phyloP scores from a whole-genome alignment of 495 filamentous ascomycete species.

The Aspergillus sparsus region DNA sequence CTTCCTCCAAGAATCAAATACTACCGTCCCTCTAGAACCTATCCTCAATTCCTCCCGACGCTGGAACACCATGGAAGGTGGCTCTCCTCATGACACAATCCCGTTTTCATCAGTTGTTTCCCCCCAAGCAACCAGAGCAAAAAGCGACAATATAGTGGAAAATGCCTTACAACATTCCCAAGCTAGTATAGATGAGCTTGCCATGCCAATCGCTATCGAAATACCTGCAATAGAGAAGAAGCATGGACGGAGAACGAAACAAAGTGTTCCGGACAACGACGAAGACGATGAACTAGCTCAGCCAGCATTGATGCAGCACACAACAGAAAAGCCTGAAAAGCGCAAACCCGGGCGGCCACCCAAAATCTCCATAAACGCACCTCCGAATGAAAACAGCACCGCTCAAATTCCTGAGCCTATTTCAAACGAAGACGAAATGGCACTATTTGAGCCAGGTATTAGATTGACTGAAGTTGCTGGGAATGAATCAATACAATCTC shows the following conservation, averaged over 20 bases:
- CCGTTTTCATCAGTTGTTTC: constrained; percentile 42
- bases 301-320: not conserved
- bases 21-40: constrained; percentile 13
- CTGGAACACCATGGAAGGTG: constrained; percentile 32
- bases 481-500: not conserved
- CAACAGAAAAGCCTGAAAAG: constrained; percentile 23
- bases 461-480: not conserved
- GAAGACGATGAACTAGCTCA: constrained; percentile 39
- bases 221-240: constrained; percentile 34
- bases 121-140: constrained; percentile 26
- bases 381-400: constrained; percentile 3
- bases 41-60: constrained; percentile 24
- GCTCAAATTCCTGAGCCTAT: not conserved
- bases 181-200: constrained; percentile 35
- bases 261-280: constrained; percentile 26
- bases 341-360: constrained; percentile 27
- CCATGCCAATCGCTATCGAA: constrained; percentile 28
- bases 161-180: constrained; percentile 26
- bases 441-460: not conserved
- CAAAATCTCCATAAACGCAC: constrained; percentile 21
- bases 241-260: constrained; percentile 38
- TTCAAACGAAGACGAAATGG: not conserved
- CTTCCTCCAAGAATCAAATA: constrained; percentile 12
- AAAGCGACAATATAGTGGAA: constrained; percentile 25
- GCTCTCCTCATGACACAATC: constrained; percentile 46